Evolutionary conservation across 768 basidiomycete species (phyloP), one percentile per base, ranked within the genome.

Genomic region (Lyophyllum decastes): DNA sequence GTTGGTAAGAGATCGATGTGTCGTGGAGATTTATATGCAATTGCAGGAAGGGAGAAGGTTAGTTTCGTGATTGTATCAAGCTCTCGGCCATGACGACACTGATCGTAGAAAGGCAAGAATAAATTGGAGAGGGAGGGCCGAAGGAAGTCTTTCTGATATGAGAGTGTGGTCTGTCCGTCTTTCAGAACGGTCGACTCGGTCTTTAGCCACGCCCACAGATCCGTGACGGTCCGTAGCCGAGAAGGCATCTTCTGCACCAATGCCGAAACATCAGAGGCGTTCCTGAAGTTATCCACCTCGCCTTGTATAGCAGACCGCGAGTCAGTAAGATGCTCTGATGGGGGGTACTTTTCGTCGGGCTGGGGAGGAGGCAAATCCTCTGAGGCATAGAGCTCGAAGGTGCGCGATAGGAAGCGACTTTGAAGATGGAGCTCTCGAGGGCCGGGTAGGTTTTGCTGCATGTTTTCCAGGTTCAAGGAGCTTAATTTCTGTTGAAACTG

Each of bases 21-120:
- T 0, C 56, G 9, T 1, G 64, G 40, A 1, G 67, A 69, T 2
- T 50, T 47, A 59, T 73, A 77, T 12, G 61, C 66, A 65, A 76
- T 66, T 1, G 73, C 65, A 4, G 73, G 61, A 5, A 77, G 60
- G 4, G 68, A 64, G 47, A 78, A 78, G 11, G 66, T 48, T 10
- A 77, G 22, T 17, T 58, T 64, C 61, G 43, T 67, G 56, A 24
- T 58, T 33, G 11, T 21, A 7, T 21, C 52, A 57, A 1, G 52
- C 16, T 25, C 44, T 26, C 16, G 35, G 16, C 35, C 14, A 7
- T 38, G 4, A 14, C 35, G 35, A 38, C 35, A 38, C 9, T 14
- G 14, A 10, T n/a, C 17, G 26, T 74, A 76, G 1, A 65, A 45
- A 14, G 66, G 52, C 33, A 76, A 54, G 66, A 72, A 77, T 4